These are phyloP conservation scores for Microthlaspi erraticum DNA, from an alignment of 345 rosid species.

Conservation along the genomic window DNA sequence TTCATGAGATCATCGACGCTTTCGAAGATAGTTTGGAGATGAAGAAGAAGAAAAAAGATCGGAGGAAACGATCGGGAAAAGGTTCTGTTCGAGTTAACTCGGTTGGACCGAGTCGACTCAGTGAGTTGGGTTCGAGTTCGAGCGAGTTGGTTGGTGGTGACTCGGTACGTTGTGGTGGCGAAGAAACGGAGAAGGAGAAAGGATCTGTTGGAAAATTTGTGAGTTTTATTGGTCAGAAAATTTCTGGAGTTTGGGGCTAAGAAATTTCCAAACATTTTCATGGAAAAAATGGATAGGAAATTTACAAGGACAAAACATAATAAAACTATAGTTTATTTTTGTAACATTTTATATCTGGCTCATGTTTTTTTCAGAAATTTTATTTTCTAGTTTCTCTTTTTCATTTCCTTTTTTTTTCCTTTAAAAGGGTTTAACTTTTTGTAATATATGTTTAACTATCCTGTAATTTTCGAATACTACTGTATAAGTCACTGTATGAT, in stretches of 20 bases:
- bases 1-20: conserved; percentile 73
- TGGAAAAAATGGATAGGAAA: conserved; percentile 8
- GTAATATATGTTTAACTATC: conserved; percentile 17
- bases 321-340: conserved; percentile 29
- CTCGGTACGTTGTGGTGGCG: conserved; percentile 39
- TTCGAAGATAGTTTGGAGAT: conserved; percentile 54
- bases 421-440: conserved; percentile 1
- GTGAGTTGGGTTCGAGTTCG: conserved; percentile 36
- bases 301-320: not conserved
- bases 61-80: conserved; percentile 47
- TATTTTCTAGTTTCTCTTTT: not conserved
- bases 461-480: conserved; percentile 20
- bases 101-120: conserved; percentile 35
- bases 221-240: conserved; percentile 65
- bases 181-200: conserved; percentile 47
- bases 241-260: conserved; percentile 62
- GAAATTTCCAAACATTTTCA: conserved; percentile 29
- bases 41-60: conserved; percentile 49
- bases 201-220: conserved; percentile 59
- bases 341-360: conserved; percentile 20
- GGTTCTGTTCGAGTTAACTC: conserved; percentile 22
- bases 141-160: conserved; percentile 34
- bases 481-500: conserved; percentile 19
- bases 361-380: conserved; percentile 23
- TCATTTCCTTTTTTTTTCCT: not conserved